Evolutionary conservation across 1,139 yeast genomes (phyloP).

Genomic region (Yamadazyma atmosphaerica): DNA sequence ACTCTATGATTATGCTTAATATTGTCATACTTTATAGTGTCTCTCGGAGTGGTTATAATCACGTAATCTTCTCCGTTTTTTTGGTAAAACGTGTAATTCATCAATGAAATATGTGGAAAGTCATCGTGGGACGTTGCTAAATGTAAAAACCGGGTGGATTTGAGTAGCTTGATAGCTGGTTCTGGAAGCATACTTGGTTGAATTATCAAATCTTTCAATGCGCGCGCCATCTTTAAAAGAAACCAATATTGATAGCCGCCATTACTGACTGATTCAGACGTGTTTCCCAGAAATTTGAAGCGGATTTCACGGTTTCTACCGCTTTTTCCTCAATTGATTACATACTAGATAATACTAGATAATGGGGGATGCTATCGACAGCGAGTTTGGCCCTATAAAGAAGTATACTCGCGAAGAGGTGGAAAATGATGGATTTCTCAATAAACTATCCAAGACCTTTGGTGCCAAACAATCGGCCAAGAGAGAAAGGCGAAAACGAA

Average conservation of each 20-base stretch:
- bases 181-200: conserved; percentile 46
- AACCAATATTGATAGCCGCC: too few relatives aligned
- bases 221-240: too few relatives aligned
- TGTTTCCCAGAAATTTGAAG: too few relatives aligned
- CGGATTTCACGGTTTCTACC: too few relatives aligned
- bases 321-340: too few relatives aligned
- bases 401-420: conserved; percentile 22
- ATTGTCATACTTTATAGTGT: conserved; percentile 71
- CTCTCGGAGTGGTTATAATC: conserved; percentile 66
- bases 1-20: conserved; percentile 69
- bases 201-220: not conserved
- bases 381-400: conserved; percentile 31
- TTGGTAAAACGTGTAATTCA: conserved; percentile 75
- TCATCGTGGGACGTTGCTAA: conserved; percentile 72
- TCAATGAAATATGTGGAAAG: conserved; percentile 79
- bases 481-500: conserved; percentile 5
- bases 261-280: too few relatives aligned
- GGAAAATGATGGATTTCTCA: conserved; percentile 16
- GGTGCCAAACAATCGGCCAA: conserved; percentile 1
- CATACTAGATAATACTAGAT: conserved; percentile 6
- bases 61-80: conserved; percentile 46
- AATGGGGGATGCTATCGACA: conserved; percentile 24
- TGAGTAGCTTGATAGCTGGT: conserved; percentile 52
- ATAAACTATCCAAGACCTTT: not conserved
- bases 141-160: conserved; percentile 69